A percentile compares a stretch with the other conserved stretches of the same genome.
These are phyloP conservation scores for Colletotrichum sp. DNA, from an alignment of 2,329 filamentous ascomycete genomes.

Conservation along the genomic window DNA sequence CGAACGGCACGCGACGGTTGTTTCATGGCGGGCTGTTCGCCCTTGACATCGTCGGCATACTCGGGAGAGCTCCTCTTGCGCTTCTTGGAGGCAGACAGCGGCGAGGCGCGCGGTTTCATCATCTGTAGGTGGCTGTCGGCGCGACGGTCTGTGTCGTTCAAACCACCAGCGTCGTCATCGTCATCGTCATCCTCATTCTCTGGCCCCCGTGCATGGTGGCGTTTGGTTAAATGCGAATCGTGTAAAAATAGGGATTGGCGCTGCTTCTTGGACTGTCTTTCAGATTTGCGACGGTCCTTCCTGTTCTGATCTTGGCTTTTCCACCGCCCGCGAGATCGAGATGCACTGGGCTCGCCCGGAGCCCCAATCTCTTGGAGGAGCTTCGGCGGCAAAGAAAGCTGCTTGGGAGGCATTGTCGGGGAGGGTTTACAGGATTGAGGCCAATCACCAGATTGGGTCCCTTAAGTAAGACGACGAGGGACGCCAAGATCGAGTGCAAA, in stretches of 20 bases:
- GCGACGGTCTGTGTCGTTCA: neutral
- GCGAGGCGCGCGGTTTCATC: neutral
- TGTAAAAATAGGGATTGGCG: conserved; percentile 24
- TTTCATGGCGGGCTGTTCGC: neutral
- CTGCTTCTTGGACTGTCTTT: conserved; percentile 65
- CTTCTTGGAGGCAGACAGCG: neutral
- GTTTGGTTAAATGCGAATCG: conserved; percentile 28
- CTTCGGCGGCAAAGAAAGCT: conserved; percentile 45
- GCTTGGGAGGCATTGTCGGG: conserved; percentile 34
- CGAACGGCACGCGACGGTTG: conserved; percentile 40
- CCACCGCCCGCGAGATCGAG: conserved; percentile 12
- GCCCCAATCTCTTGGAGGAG: conserved; percentile 48
- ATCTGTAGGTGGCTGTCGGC: neutral
- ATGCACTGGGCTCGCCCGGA: neutral
- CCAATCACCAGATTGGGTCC: neutral
- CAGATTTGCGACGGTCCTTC: conserved; percentile 72
- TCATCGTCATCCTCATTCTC: conserved; percentile 27
- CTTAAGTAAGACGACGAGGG: neutral
- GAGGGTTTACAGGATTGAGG: neutral
- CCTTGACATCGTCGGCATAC: conserved; percentile 27
- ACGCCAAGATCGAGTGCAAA: neutral
- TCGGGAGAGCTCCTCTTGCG: conserved; percentile 14
- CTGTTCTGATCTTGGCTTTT: conserved; percentile 36
- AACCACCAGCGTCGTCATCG: conserved; percentile 24
- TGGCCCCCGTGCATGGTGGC: conserved; percentile 18